Evolutionary conservation across 2,329 filamentous ascomycete genomes (phyloP), one percentile per base, ranked within the genome.

Genomic region (Neofusicoccum laricinum): DNA sequence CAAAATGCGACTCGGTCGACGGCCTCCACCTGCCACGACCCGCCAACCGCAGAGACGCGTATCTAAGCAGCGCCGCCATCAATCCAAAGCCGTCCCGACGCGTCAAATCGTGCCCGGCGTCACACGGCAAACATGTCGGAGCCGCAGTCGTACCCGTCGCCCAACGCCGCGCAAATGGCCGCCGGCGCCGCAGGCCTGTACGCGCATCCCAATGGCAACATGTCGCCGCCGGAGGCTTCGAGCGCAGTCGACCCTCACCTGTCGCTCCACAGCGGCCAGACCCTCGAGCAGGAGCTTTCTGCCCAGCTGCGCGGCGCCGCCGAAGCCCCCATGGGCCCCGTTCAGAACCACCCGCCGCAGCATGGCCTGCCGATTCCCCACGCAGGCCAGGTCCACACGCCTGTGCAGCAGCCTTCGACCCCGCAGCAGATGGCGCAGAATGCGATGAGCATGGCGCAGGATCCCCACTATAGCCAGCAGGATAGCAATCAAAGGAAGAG

Each of bases 381-480:
- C 74, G 76, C 66, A 71, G 71, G 64, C 14, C 74, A 76, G 55
- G 75, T 76, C 61, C 74, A 75, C 64, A 70, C 72, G 6, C 73
- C 71, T 11, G 67, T 71, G 63, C 73, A 75, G 10, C 75, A 74
- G 6, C 73, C 73, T 17, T 74, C 76, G 58, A 76, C 75, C 12
- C 75, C 75, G 5, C 76, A 77, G 65, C 74, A 76, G 62, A 77
- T 77, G 75, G 75, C 75, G 15, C 75, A 73, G 49, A 71, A 73
- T 6, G 75, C 75, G 30, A 77, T 77, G 75, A 76, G 69, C 64
- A 62, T 77, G 62, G 73, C 75, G 50, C 63, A 48, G 12, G 73
- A 74, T 25, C 70, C 74, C 43, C 66, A 69, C 21, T 77, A 73
- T 55, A 71, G 71, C 59, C 72, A 76, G 61, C 75, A 75, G 49